Evolutionary conservation across 2,329 filamentous ascomycete species (phyloP).

Genomic region (Neurospora sp.): DNA sequence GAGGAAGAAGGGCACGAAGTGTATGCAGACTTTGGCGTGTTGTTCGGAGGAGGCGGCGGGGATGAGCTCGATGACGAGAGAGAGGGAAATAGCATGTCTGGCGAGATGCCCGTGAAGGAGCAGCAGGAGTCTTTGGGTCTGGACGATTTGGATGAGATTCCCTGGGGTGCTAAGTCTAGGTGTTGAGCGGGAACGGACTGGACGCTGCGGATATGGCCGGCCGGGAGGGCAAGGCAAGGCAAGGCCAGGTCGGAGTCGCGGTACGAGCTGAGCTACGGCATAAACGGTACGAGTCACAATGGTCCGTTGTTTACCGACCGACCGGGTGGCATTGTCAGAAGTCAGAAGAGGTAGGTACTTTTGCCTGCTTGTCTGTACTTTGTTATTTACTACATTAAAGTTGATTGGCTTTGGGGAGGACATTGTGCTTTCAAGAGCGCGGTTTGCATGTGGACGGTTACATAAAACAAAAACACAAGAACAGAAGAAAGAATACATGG

Average conservation of each 20-base stretch:
- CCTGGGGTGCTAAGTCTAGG: constrained; percentile 28
- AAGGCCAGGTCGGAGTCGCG: not conserved
- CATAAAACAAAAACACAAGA: not conserved
- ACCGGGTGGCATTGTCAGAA: not conserved
- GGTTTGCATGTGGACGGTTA: not conserved
- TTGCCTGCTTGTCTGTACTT: not conserved
- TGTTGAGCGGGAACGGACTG: constrained; percentile 7
- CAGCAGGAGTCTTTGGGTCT: too few species aligned
- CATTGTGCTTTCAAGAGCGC: not conserved
- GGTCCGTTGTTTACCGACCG: not conserved
- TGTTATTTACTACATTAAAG: not conserved
- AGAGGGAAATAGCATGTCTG: constrained; percentile 14
- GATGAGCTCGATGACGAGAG: constrained; percentile 22
- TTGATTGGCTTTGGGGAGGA: not conserved
- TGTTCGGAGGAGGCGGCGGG: constrained; percentile 31
- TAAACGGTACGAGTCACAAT: not conserved
- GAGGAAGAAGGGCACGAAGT: constrained; percentile 42
- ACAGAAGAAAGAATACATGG: not conserved
- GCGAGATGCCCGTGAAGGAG: constrained; percentile 11
- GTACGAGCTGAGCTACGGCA: not conserved
- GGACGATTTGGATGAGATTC: constrained; percentile 45
- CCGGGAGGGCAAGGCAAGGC: too few species aligned
- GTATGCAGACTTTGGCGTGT: constrained; percentile 44
- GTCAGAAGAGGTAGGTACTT: not conserved
- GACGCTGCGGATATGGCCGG: too few species aligned